Conservation (phyloP, 1,284 basidiomycete genomes). For the Naganishia liquefaciens region DNA sequence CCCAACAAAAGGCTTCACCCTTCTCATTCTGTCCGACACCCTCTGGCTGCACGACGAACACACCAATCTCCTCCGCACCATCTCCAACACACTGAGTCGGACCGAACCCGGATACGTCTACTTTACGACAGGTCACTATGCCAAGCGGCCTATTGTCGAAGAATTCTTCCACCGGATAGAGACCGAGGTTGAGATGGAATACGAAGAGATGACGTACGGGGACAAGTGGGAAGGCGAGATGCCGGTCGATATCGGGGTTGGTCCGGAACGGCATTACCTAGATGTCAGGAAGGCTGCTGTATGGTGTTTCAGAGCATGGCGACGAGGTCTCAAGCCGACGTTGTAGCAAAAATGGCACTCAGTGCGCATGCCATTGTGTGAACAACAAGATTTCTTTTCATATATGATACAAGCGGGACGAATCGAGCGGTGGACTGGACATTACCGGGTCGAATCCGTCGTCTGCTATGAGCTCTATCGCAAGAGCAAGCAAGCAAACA, state of each 20-base stretch:
- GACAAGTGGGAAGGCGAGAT: conserved; percentile 31
- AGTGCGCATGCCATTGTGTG: neutral
- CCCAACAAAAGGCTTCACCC: conserved; percentile 18
- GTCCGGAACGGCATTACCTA: conserved; percentile 8
- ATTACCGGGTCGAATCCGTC: too few species aligned
- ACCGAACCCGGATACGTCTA: conserved; percentile 17
- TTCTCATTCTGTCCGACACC: conserved; percentile 29
- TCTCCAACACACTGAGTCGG: conserved; percentile 33
- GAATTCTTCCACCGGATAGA: conserved; percentile 24
- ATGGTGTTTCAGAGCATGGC: conserved; percentile 31
- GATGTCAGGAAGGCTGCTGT: conserved; percentile 28
- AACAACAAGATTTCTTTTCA: neutral
- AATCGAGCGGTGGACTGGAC: neutral
- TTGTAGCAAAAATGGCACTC: neutral
- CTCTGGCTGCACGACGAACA: conserved; percentile 34
- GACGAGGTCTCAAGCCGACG: conserved; percentile 9
- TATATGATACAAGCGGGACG: neutral
- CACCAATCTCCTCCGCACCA: conserved; percentile 30
- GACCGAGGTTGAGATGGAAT: conserved; percentile 18
- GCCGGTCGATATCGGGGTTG: conserved; percentile 26
- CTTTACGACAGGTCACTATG: conserved; percentile 31
- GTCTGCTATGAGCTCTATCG: neutral
- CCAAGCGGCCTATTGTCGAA: conserved; percentile 29
- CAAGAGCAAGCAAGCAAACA: neutral
- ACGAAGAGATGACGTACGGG: conserved; percentile 23